phyloP scores from a whole-genome alignment of 2,329 filamentous ascomycete species.

The Penicillium sp. region DNA sequence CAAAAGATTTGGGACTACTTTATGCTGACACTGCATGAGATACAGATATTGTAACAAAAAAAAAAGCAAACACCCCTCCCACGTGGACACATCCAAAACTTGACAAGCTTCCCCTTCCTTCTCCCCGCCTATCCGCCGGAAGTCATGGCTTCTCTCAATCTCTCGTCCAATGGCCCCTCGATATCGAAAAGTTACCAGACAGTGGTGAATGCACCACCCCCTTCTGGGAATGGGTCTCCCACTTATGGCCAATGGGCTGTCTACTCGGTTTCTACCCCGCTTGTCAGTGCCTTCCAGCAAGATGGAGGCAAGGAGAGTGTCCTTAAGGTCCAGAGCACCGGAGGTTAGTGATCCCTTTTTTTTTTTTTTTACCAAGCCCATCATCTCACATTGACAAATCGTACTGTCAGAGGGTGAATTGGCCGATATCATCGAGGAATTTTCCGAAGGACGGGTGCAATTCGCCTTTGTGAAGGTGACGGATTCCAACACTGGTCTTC shows the following conservation, averaged over 20 bases:
- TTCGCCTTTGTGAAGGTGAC: slow-evolving; percentile 97
- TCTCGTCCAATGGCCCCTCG: slow-evolving; percentile 74
- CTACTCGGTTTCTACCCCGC: slow-evolving; percentile 87
- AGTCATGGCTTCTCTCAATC: slow-evolving; percentile 74
- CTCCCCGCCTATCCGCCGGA: slow-evolving; percentile 9
- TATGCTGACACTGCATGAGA: background rate
- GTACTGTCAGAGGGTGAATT: slow-evolving; percentile 77
- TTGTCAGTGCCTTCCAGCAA: slow-evolving; percentile 86
- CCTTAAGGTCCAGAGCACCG: slow-evolving; percentile 88
- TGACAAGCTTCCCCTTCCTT: slow-evolving; percentile 4
- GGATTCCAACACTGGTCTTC: slow-evolving; percentile 84
- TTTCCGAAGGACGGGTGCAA: slow-evolving; percentile 93
- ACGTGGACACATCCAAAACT: slow-evolving; percentile 1
- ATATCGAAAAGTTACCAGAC: slow-evolving; percentile 75
- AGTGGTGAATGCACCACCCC: slow-evolving; percentile 61
- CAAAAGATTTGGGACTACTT: background rate
- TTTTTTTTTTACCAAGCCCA: background rate
- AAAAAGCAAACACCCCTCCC: slow-evolving; percentile 4
- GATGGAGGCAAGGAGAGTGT: slow-evolving; percentile 89
- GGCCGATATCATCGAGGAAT: slow-evolving; percentile 85
- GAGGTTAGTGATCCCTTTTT: slow-evolving; percentile 59
- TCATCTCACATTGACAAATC: background rate
- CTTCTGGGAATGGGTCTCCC: slow-evolving; percentile 64
- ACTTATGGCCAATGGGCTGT: slow-evolving; percentile 92
- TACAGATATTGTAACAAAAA: slow-evolving; percentile 1